Base-by-base conservation (phyloP, 2,329 filamentous ascomycete species). In the Clarireedia hainanense region DNA sequence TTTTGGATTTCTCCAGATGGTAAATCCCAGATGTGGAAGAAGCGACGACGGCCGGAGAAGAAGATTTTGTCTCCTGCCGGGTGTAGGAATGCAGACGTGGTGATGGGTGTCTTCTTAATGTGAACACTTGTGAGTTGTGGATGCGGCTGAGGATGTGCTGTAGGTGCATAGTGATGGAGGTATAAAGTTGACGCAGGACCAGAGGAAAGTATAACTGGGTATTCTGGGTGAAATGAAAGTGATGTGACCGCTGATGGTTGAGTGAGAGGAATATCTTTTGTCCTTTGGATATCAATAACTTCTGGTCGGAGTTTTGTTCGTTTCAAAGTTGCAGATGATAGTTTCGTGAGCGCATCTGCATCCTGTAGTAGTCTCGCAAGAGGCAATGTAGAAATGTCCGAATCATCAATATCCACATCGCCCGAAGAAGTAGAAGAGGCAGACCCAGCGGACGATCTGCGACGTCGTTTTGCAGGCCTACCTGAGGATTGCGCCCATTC, bases 1-100 rank as follows among this genome's bases (percentile, higher is more conserved):
- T 95, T 96, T 66, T 92, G 87, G 49, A 99, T 84, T 12, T 78
- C 76, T 45, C 94, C 94, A 0, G 86, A 85, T 45, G 86, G 77
- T 24, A 99, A 79, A 66, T 97, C 86, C 94, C 94, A 99, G 62
- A 87, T 85, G 73, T 97, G 94, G 72, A 97, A 96, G 75, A 91
- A 97, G 60, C 85, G 85, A 50, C 94, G 83, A 37, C 92, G 86
- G 39, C 91, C 91, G 17, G 91, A 88, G 58, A 96, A 88, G 71
- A 96, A 89, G 62, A 99, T 87, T 64, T 86, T 86, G 60, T 87
- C 84, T 60, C 88, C 89, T 15, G 74, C 74, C 4, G 86, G 83
- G 26, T 79, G 81, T 56, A 91, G 76, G 71, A 99, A 97, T 39
- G 87, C 81, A 6, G 91, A 90, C 10, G 87, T 90, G 57, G 86